Base-by-base conservation (phyloP, 257 asterid species). In the Penstemon newberryi region DNA sequence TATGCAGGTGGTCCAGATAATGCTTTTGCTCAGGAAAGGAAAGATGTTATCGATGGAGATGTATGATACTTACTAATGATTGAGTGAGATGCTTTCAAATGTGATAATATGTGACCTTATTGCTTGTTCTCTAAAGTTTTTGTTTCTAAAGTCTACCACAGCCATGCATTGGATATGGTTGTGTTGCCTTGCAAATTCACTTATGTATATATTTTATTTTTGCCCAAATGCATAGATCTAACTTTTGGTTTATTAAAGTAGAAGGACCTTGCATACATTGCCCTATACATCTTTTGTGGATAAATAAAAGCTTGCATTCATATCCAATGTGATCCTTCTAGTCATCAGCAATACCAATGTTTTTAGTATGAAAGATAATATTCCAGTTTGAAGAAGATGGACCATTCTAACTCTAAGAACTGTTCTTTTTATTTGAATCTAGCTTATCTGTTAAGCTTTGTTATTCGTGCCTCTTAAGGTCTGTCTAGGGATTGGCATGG, bases 1-100 rank as follows among this genome's bases (percentile, higher is more conserved):
- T 66, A 13, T 67, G 78, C 83, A 84, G 89, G 80, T 47, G 66
- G 63, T 38, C 62, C 79, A 0, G 66, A 70, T 64, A 68, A 75
- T 69, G 75, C 70, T 65, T 60, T 73, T 72, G 65, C 77, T 25
- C 80, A 58, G 38, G 73, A 69, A 64, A 60, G 62, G 56, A 73
- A 70, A 55, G 80, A 75, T 70, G 68, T 79, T 64, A 76, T 72
- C 58, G 64, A 65, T 43, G 33, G 76, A 65, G 77, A 79, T 66
- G 89, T 84, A 84, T 50, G 89, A 73, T 77, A 41, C 44, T 65
- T 56, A 61, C 49, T 42, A 15, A 39, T 51, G 44, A 49, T 71
- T 70, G 65, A 65, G 61, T 25, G 36, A 33, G 58, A 54, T 57
- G 38, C 44, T 52, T 46, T 46, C 8, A 61, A 19, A 51, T 52